A percentile compares a stretch with the other conserved stretches of the same genome.
Conservation (phyloP, 208 protist species). For the Leishmania gerbilli region DNA sequence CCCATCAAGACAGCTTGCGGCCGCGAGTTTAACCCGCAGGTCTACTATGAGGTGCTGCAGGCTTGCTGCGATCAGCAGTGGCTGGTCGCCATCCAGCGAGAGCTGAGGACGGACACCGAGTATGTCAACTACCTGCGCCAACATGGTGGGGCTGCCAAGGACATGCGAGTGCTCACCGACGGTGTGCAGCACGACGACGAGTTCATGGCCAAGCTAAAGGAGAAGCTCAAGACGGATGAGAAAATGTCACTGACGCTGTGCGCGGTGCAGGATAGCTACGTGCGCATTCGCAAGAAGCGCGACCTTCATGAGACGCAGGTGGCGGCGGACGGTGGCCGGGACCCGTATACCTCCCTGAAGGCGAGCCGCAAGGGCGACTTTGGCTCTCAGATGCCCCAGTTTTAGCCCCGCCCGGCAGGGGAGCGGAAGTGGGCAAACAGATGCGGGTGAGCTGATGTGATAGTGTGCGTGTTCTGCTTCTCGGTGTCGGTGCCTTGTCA, state of each 20-base stretch:
- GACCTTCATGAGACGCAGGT: slow-evolving; percentile 81
- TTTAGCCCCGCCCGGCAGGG: slow-evolving; percentile 23
- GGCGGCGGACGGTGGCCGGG: slow-evolving; percentile 72
- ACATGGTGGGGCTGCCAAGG: slow-evolving; percentile 73
- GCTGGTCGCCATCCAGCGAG: slow-evolving; percentile 83
- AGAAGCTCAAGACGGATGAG: slow-evolving; percentile 69
- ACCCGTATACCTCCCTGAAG: slow-evolving; percentile 78
- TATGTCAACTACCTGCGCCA: slow-evolving; percentile 72
- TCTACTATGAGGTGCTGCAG: slow-evolving; percentile 86
- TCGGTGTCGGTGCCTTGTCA: background rate
- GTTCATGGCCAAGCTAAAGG: slow-evolving; percentile 77
- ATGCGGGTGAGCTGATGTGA: background rate
- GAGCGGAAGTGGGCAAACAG: background rate
- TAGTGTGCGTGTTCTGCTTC: background rate
- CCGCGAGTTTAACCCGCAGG: slow-evolving; percentile 74
- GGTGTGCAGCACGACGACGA: slow-evolving; percentile 75
- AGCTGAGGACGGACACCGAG: slow-evolving; percentile 71
- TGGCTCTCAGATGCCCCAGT: slow-evolving; percentile 54
- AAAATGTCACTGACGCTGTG: slow-evolving; percentile 83
- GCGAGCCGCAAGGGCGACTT: slow-evolving; percentile 58
- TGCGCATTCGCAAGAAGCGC: slow-evolving; percentile 77
- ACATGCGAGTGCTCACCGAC: slow-evolving; percentile 65
- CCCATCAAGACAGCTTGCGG: slow-evolving; percentile 77
- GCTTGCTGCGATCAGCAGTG: slow-evolving; percentile 87
- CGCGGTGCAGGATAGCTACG: slow-evolving; percentile 85